A percentile compares a stretch with the other conserved stretches of the same genome.
Evolutionary conservation across 2,329 filamentous ascomycete genomes (phyloP).

Genomic region (Exophiala bonariae): DNA sequence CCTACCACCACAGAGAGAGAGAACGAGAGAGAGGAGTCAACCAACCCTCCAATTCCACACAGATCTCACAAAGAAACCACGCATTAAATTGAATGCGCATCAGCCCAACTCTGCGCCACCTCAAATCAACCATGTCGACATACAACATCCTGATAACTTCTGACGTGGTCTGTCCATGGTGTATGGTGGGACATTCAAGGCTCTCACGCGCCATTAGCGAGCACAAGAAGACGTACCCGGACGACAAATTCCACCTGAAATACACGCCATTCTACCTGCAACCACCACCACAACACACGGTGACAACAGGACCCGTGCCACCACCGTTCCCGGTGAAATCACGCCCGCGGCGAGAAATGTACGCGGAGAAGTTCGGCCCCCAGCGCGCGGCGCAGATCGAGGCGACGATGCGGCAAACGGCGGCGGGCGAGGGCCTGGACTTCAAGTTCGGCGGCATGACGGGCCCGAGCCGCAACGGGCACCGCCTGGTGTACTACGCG

Average conservation of each 20-base stretch:
- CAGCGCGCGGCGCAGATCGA: conserved; percentile 61
- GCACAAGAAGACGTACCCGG: conserved; percentile 64
- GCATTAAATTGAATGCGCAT: conserved; percentile 20
- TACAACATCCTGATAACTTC: conserved; percentile 76
- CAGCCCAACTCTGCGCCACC: conserved; percentile 7
- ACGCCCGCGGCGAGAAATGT: conserved; percentile 58
- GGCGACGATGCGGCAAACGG: conserved; percentile 57
- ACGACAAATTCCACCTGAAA: conserved; percentile 69
- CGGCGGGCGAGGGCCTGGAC: conserved; percentile 66
- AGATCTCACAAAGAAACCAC: too few species aligned
- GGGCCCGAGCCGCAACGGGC: conserved; percentile 77
- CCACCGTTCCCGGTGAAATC: conserved; percentile 53
- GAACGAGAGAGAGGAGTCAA: too few species aligned
- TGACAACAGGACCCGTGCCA: conserved; percentile 54
- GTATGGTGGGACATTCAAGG: conserved; percentile 77
- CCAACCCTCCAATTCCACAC: too few species aligned
- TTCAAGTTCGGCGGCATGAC: conserved; percentile 71
- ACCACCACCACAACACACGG: conserved; percentile 57
- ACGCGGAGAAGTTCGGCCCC: conserved; percentile 63
- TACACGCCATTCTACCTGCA: conserved; percentile 84
- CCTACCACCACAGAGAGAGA: too few species aligned
- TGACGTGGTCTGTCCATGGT: conserved; percentile 78
- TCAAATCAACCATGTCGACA: conserved; percentile 59
- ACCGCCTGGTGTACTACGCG: conserved; percentile 72
- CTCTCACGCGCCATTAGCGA: conserved; percentile 69